Evolutionary conservation across 139 green algal genomes (phyloP), one percentile per base, ranked within the genome.

Genomic region (Nannochloris sp.): DNA sequence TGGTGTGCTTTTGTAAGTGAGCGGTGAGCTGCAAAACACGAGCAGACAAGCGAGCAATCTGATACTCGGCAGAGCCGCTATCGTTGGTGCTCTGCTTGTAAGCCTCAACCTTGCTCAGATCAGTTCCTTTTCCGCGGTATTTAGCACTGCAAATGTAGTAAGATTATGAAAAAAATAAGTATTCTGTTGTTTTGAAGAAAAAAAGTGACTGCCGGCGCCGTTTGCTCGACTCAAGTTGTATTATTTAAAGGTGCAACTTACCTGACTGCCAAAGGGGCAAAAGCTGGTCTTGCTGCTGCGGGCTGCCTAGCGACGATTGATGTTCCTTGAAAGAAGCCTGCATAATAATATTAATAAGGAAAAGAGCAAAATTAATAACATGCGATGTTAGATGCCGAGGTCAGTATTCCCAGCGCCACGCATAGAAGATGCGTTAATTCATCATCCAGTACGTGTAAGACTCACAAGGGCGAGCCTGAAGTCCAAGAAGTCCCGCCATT

Each of bases 1-100:
- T 88, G 32, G 70, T 78, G 74, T 88, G 77, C 47, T 61, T 15
- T 67, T 78, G 60, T 59, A 89, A 66, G 70, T 89, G 82, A 6
- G 15, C 35, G 1, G 82, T 87, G 15, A 89, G 74, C 72, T 89
- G 82, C 5, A 24, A 24, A 23, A 89, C 72, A 34, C 82, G 68
- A 4, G 81, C 77, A 23, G 56, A 68, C 2, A 89, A 60, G 6
- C 70, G 58, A 3, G 77, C 77, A 39, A 89, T 66, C 67, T 86
- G 81, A 33, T 77, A 56, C 68, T 87, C 82, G 32, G 82, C 33
- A 24, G 74, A 84, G 29, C 82, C 82, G 5, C 29, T 65, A 66
- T 89, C 82, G 8, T 25, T 66, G 36, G 54, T 37, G 24, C 54
- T 12, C 14, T 75, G 55, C 61, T 71, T 53, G 55, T 81, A 84